Conservation (phyloP, 2,329 filamentous ascomycete species). For the Hypocrella siamensis region DNA sequence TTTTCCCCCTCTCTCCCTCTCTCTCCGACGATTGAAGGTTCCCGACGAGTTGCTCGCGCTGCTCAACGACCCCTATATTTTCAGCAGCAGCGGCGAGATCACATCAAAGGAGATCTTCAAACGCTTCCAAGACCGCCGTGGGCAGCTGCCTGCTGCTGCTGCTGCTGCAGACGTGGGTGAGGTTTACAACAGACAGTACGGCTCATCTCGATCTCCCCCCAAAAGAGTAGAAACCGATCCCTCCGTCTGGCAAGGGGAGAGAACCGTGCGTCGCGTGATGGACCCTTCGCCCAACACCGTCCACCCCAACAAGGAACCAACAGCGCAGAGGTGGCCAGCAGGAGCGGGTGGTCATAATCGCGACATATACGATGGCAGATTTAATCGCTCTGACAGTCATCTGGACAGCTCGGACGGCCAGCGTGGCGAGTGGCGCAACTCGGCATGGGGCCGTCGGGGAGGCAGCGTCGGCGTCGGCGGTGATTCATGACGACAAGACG, state of each 20-base stretch:
- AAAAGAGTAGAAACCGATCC: slow-evolving; percentile 76
- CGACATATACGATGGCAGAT: slow-evolving; percentile 27
- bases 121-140: slow-evolving; percentile 67
- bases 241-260: slow-evolving; percentile 68
- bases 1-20: neutral
- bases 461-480: slow-evolving; percentile 33
- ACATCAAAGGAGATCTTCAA: slow-evolving; percentile 96
- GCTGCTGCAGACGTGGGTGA: slow-evolving; percentile 39
- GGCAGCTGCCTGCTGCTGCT: slow-evolving; percentile 41
- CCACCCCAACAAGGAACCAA: slow-evolving; percentile 27
- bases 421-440: slow-evolving; percentile 42
- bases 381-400: slow-evolving; percentile 27
- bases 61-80: slow-evolving; percentile 67
- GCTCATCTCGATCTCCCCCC: slow-evolving; percentile 37
- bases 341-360: slow-evolving; percentile 26
- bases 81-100: slow-evolving; percentile 69
- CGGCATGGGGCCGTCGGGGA: slow-evolving; percentile 35
- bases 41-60: slow-evolving; percentile 82
- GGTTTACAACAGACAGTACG: slow-evolving; percentile 39
- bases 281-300: slow-evolving; percentile 34
- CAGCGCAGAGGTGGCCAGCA: slow-evolving; percentile 29
- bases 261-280: slow-evolving; percentile 64
- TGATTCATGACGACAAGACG: slow-evolving; percentile 20
- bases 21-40: slow-evolving; percentile 39
- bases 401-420: slow-evolving; percentile 24